Base-by-base conservation (phyloP, 2,329 filamentous ascomycete genomes). In the Alternaria longipes region DNA sequence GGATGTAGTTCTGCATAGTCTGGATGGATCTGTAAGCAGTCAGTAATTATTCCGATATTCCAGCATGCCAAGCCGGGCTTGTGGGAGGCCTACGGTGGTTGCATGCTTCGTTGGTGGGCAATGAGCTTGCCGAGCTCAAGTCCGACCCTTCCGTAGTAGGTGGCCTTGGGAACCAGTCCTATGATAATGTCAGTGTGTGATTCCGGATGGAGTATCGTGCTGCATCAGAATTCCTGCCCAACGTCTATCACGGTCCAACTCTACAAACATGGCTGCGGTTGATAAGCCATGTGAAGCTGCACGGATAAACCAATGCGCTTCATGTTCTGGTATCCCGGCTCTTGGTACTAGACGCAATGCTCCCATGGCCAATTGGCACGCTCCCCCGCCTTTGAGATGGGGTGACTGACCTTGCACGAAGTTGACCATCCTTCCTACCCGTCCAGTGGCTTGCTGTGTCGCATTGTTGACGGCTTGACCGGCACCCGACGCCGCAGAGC, bases 111-210 rank as follows among this genome's bases (percentile, higher is more conserved):
- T 80, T 89, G 90, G 74, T 89, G 88, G 85, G 93, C 93, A 70
- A 98, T 88, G 71, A 97, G 86, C 87, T 92, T 97, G 79, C 87
- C 87, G 63, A 98, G 86, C 86, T 99, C 95, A 68, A 94, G 83
- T 74, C 86, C 91, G 78, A 98, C 94, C 80, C 89, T 91, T 76
- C 90, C 89, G 86, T 98, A 99, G 88, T 97, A 97, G 79, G 96
- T 79, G 67, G 93, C 90, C 65, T 90, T 89, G 72, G 95, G 95
- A 71, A 94, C 88, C 84, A 95, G 86, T 81, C 89, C 94, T 97
- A 78, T 14, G 18, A 24, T 20, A 52, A 4, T 56, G 69, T 74
- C 60, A 76, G 69, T 34, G 8, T 9, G 18, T 28, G 4, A n/a
- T 18, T 41, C 32, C 32, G 7, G 6, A 16, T 34, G 14, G 8